Conservation (phyloP, 805 yeast species). For the Schwanniomyces pseudopolymorphus region DNA sequence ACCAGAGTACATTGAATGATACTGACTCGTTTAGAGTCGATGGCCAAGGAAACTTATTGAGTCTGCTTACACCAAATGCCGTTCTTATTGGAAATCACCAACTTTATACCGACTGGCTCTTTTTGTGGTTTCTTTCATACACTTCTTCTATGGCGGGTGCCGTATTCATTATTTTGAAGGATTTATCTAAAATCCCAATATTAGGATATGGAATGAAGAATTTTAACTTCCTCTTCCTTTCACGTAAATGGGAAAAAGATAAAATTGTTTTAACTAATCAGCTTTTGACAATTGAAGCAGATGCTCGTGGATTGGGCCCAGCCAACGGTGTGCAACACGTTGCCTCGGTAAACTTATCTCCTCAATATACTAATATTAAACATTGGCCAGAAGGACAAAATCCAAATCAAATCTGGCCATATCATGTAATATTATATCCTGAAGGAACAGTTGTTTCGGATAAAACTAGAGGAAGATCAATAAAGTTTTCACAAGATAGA, state of each 20-base stretch:
- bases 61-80: slow-evolving; percentile 47
- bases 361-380: slow-evolving; percentile 3
- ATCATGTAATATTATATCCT: slow-evolving; percentile 78
- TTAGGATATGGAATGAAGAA: slow-evolving; percentile 84
- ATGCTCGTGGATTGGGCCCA: slow-evolving; percentile 58
- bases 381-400: slow-evolving; percentile 33
- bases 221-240: slow-evolving; percentile 74
- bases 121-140: slow-evolving; percentile 81
- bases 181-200: slow-evolving; percentile 71
- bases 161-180: slow-evolving; percentile 75
- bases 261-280: slow-evolving; percentile 55
- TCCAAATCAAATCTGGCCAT: slow-evolving; percentile 34
- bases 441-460: slow-evolving; percentile 89
- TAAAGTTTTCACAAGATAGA: slow-evolving; percentile 53
- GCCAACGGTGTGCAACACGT: slow-evolving; percentile 40
- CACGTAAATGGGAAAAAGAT: slow-evolving; percentile 86
- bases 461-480: slow-evolving; percentile 59
- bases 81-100: slow-evolving; percentile 88
- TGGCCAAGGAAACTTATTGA: slow-evolving; percentile 21
- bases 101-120: slow-evolving; percentile 92
- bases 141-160: slow-evolving; percentile 63
- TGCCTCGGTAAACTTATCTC: slow-evolving; percentile 25
- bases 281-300: slow-evolving; percentile 57
- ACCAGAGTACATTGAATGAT: slow-evolving; percentile 23
- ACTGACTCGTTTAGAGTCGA: slow-evolving; percentile 26